phyloP scores from a whole-genome alignment of 495 filamentous ascomycete genomes.

The Hypoxylon intermedium region DNA sequence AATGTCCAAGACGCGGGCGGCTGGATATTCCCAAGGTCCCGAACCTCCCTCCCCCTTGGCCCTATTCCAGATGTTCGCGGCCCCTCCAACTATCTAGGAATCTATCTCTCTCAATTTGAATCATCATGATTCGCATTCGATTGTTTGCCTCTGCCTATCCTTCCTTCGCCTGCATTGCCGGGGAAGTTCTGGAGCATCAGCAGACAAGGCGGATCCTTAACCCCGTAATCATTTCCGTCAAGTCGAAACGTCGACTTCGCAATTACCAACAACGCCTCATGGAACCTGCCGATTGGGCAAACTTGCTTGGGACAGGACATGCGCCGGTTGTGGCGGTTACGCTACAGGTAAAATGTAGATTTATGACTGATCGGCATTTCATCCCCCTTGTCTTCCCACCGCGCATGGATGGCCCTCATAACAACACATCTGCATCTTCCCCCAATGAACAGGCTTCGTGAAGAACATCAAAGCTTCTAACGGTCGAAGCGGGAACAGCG shows the following conservation, averaged over 20 bases:
- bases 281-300: constrained; percentile 35
- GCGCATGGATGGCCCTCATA: constrained; percentile 22
- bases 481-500: constrained; percentile 37
- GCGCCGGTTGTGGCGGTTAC: constrained; percentile 15
- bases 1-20: constrained; percentile 12
- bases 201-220: constrained; percentile 30
- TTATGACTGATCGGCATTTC: constrained; percentile 23
- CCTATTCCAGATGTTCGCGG: constrained; percentile 5
- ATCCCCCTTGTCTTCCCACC: constrained; percentile 13
- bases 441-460: constrained; percentile 24
- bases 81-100: constrained; percentile 1
- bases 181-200: constrained; percentile 6
- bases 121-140: constrained; percentile 2
- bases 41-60: constrained; percentile 4
- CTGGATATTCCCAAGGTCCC: constrained; percentile 11
- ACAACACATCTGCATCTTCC: constrained; percentile 4
- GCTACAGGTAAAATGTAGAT: constrained; percentile 27
- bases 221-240: constrained; percentile 6
- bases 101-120: neutral
- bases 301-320: constrained; percentile 1
- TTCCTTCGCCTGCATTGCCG: constrained; percentile 4
- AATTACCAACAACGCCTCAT: constrained; percentile 26
- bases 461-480: constrained; percentile 32
- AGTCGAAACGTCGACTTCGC: constrained; percentile 15
- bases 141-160: neutral